Evolutionary conservation across 164 flowering plant genomes (phyloP), one percentile per base, ranked within the genome.

Genomic region (Magnolia officinalis): DNA sequence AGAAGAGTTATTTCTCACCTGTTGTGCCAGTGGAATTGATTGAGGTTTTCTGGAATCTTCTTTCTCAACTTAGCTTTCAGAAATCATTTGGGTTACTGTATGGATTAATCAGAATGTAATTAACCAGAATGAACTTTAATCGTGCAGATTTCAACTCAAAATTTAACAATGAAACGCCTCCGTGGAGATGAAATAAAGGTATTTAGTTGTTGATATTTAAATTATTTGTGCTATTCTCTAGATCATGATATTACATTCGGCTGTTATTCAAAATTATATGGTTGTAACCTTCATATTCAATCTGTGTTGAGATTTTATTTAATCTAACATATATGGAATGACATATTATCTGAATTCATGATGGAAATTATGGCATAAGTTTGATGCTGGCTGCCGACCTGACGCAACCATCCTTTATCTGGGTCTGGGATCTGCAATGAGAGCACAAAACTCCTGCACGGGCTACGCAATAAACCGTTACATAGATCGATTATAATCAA

Each of bases 121-220:
- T 18, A 8, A n/a, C 8, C 72, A 19, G 21, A n/a, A 45, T 21
- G 72, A 70, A 70, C 45, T 49, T 67, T 21, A 7, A 23, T 71
- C 31, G 49, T 85, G 85, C 94, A 95, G 98, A 91, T 95, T 83
- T 80, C 86, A 31, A 73, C 87, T 23, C 98, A 95, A 80, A 90
- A 90, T 74, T 83, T 95, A 82, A 90, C 86, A 8, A 88, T 95
- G 92, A 93, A 87, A 85, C 95, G 99, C 71, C 96, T 95, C 68
- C 89, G 94, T 8, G 99, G 99, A 67, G 71, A 91, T 86, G 97
- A 95, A 73, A 92, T 95, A 81, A 93, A 85, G 96, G 99, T 93
- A 82, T 16, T 70, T 63, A 9, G 5, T 14, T 74, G 26, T 71
- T 78, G 49, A 58, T 14, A 23, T 71, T 18, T 50, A 0, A 50